Evolutionary conservation across 139 green algal species (phyloP).

Genomic region (Haematococcus sp.): DNA sequence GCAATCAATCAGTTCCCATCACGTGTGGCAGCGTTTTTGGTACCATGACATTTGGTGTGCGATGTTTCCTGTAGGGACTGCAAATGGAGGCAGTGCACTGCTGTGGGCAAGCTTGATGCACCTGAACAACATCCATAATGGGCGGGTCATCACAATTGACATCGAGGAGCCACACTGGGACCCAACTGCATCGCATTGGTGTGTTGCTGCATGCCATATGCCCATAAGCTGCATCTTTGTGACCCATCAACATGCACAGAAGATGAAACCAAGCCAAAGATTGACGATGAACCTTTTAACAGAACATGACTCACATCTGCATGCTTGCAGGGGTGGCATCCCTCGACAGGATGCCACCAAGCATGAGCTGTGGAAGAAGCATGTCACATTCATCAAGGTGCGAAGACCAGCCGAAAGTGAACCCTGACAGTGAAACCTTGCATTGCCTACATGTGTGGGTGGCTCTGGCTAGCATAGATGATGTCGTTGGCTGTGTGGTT

Average conservation of each 20-base stretch:
- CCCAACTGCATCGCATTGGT: not conserved
- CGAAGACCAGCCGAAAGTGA: too few species aligned
- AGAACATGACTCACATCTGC: too few species aligned
- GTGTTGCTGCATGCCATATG: not conserved
- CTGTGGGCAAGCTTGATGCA: conserved; percentile 44
- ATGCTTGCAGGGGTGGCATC: conserved; percentile 9
- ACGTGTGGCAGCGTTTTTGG: not conserved
- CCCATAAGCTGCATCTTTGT: not conserved
- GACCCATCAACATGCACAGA: not conserved
- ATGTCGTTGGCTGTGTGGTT: not conserved
- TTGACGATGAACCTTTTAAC: too few species aligned
- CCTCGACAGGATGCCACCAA: conserved; percentile 22
- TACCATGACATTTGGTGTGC: not conserved
- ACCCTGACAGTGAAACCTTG: too few species aligned
- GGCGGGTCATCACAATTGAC: conserved; percentile 30
- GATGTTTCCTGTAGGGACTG: conserved; percentile 23
- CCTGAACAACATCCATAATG: conserved; percentile 10
- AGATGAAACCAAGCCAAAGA: too few species aligned
- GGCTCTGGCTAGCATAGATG: not conserved
- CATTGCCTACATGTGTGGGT: too few species aligned
- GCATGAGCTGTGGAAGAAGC: conserved; percentile 36
- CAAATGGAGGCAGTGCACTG: conserved; percentile 47
- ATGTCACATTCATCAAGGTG: conserved; percentile 44
- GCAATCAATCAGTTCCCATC: too few species aligned
- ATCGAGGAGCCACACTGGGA: not conserved